A percentile compares a stretch with the other conserved stretches of the same genome.
These are phyloP conservation scores for Lentinula sp. DNA, from an alignment of 768 basidiomycete species.

Conservation along the genomic window DNA sequence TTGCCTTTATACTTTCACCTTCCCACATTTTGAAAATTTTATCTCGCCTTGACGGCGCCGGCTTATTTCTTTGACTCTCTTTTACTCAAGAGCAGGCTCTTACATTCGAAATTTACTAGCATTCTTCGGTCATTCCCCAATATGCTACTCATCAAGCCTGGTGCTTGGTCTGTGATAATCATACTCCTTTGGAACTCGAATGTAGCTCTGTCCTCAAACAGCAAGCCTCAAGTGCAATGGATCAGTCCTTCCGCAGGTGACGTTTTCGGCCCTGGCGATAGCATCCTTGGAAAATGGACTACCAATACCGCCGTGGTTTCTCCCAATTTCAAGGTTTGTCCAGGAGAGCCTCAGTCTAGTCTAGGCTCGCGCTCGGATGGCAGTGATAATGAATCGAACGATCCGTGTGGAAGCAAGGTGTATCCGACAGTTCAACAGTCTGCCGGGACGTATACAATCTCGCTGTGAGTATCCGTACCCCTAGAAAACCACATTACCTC, in stretches of 20 bases:
- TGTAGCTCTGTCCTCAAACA: background rate
- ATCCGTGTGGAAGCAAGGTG: slow-evolving; percentile 1
- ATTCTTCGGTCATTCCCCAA: background rate
- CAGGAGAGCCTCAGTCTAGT: background rate
- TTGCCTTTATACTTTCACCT: background rate
- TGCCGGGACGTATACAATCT: background rate
- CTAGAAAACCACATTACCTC: background rate
- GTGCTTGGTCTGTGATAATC: background rate
- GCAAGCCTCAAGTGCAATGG: slow-evolving; percentile 2
- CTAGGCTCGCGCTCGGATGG: background rate
- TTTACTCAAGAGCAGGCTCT: background rate
- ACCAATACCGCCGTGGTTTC: slow-evolving; percentile 2
- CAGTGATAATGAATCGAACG: background rate
- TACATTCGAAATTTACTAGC: background rate
- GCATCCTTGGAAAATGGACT: slow-evolving; percentile 4
- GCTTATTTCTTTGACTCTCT: background rate
- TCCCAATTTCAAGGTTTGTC: slow-evolving; percentile 3
- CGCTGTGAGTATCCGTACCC: slow-evolving; percentile 1
- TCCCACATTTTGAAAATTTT: background rate
- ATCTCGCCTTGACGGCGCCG: slow-evolving; percentile 4
- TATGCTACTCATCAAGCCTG: slow-evolving; percentile 3
- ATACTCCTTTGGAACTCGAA: background rate
- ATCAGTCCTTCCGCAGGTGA: slow-evolving; percentile 6
- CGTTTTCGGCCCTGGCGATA: background rate
- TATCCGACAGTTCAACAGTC: slow-evolving; percentile 5